These are phyloP conservation scores for Borealophlyctis nickersoniae DNA, from an alignment of 192 early-diverging fungal species.

Conservation along the genomic window DNA sequence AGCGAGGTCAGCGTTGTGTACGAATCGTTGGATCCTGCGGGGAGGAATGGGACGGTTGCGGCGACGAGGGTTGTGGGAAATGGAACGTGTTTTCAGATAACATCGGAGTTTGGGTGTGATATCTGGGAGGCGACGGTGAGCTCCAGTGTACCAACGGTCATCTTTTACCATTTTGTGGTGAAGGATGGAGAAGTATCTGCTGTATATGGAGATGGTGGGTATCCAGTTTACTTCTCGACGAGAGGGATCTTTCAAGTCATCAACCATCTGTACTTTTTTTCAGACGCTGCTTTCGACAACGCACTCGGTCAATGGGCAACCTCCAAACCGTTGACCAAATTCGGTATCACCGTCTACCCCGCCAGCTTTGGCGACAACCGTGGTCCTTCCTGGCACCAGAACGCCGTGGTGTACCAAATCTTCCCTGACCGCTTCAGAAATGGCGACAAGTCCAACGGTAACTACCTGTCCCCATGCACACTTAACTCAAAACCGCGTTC, in stretches of 20 bases:
- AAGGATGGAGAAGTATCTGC: background rate
- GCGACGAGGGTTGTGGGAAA: background rate
- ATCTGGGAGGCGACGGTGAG: background rate
- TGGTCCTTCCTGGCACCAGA: background rate
- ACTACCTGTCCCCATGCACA: no score
- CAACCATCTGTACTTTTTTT: no score
- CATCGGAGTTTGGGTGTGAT: background rate
- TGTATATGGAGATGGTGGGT: no score
- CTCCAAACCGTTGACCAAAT: background rate
- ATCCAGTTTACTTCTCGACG: no score
- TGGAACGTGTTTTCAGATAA: background rate
- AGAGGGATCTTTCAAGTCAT: no score
- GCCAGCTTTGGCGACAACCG: background rate
- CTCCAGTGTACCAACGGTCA: background rate
- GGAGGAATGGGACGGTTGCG: background rate
- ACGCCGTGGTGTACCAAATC: slow-evolving; percentile 1
- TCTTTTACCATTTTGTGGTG: slow-evolving; percentile 3
- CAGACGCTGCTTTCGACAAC: slow-evolving; percentile 3
- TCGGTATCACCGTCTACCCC: background rate
- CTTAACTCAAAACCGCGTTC: no score
- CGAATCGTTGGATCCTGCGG: slow-evolving; percentile 1
- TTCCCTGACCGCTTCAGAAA: background rate
- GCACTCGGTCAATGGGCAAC: background rate
- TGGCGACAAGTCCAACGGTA: background rate
- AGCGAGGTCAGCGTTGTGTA: background rate